Base-by-base conservation (phyloP, 2,329 filamentous ascomycete species). In the Colletotrichum sp. region DNA sequence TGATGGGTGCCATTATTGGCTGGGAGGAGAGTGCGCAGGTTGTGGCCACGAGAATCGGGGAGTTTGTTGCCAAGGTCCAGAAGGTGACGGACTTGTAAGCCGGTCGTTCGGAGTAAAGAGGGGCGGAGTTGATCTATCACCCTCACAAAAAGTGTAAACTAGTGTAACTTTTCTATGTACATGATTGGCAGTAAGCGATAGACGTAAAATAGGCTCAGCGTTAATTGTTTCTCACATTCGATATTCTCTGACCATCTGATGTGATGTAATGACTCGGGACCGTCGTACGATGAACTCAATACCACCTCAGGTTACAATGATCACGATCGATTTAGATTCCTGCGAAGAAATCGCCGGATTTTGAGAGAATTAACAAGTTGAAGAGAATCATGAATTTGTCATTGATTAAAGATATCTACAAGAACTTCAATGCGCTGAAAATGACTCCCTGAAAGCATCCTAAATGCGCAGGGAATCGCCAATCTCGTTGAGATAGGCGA, bases 11-110 rank as follows among this genome's bases (percentile, higher is more conserved):
- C 48, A 66, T 68, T 4, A 61, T 68, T 9, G 70, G 70, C 13
- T 72, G 70, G 70, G 56, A 36, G 5, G 70, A 72, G 26, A 72
- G 70, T 36, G 70, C 70, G 10, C 64, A 61, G 21, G 21, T n/a
- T 30, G 70, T 72, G n/a, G 70, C 70, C 9, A 43, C 34, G 10
- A 68, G 52, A 24, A 72, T 72, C 12, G 70, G 70, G 12, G 34
- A 61, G 36, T 72, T 72, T 18, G 21, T 72, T 15, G 60, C 12
- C 15, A 32, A 36, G 16, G 52, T 67, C 6, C 52, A 61, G n/a
- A 48, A 28, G 32, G 32, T 21, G 24, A 32, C 30, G 24, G 61
- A 30, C 43, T 21, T 34, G 24, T 28, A 58, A 5, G 55, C 18
- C 2, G 28, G 18, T 13, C 3, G 21, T 5, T 26, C 58, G 7